Base-by-base conservation (phyloP, 257 asterid species). In the Fraxinus pennsylvanica region DNA sequence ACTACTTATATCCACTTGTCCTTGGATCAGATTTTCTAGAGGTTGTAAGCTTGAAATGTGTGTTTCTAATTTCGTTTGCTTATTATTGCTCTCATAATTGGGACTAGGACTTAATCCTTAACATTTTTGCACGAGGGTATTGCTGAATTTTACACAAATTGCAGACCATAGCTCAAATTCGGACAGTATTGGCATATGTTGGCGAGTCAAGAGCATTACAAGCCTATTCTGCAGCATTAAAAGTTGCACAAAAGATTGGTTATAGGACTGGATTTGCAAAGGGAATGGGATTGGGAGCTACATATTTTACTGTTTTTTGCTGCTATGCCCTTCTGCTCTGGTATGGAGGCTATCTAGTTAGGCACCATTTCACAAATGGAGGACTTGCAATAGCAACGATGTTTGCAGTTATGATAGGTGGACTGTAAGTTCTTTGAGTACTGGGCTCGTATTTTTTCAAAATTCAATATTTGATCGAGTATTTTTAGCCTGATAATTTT, bases 371-470 rank as follows among this genome's bases (percentile, higher is more conserved):
- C 71, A 92, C 98, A 27, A 92, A 94, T 70, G 98, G 98, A 61
- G 98, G 98, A 39, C 92, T 94, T 35, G 98, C 97, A 5, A 94
- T 94, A 47, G 91, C 98, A 36, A 94, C 98, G 6, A 91, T 91
- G 96, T 94, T 94, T 74, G 95, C 97, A 0, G 98, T 94, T 43
- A 94, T 94, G 98, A 92, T 94, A n/a, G 98, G 98, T 83, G 98
- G 98, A 57, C 81, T 94, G 97, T 94, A 86, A 90, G 98, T 90
- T 71, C 35, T 73, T 13, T 1, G 35, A 5, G 15, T 4, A 63
- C 68, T 65, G 25, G 67, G 13, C 66, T 33, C 6, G 33, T 32
- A 30, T 59, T 3, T n/a, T 19, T 76, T 74, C 27, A 9, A 22
- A 57, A 21, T 67, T 65, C 22, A 13, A 66, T 57, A 8, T 35